These are phyloP conservation scores for Petunia secreta DNA, from an alignment of 257 asterid genomes.

Conservation along the genomic window DNA sequence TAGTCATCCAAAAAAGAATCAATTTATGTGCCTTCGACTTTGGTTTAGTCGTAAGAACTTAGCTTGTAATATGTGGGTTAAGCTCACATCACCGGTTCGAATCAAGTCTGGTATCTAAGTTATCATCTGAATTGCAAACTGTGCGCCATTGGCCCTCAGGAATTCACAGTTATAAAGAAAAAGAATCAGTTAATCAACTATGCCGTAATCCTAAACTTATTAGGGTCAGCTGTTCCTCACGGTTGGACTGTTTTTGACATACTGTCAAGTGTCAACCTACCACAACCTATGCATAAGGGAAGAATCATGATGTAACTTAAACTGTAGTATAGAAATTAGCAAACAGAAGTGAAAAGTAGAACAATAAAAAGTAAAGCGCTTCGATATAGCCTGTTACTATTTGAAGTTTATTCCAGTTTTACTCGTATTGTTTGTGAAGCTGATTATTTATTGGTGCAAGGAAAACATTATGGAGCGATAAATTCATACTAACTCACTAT, in stretches of 20 bases:
- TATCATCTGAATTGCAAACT: too few species aligned
- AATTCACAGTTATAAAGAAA: too few species aligned
- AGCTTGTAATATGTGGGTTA: too few species aligned
- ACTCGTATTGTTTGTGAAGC: background rate
- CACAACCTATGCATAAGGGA: background rate
- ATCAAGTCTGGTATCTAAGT: too few species aligned
- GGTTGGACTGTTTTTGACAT: background rate
- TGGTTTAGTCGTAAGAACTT: too few species aligned
- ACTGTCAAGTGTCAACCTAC: background rate
- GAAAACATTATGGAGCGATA: background rate
- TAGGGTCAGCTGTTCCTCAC: background rate
- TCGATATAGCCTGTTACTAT: background rate
- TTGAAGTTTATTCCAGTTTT: background rate
- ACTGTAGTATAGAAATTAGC: background rate
- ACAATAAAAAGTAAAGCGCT: background rate
- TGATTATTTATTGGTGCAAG: background rate
- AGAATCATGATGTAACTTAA: slow-evolving; percentile 15
- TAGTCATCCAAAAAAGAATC: background rate
- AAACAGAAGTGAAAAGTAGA: background rate
- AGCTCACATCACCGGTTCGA: too few species aligned
- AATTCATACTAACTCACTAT: background rate
- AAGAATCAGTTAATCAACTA: background rate
- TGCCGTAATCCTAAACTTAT: background rate
- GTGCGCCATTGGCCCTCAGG: too few species aligned
- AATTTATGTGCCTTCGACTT: too few species aligned